phyloP scores from a whole-genome alignment of 2,329 filamentous ascomycete species.

The Stagonosporopsis chrysanthemi region DNA sequence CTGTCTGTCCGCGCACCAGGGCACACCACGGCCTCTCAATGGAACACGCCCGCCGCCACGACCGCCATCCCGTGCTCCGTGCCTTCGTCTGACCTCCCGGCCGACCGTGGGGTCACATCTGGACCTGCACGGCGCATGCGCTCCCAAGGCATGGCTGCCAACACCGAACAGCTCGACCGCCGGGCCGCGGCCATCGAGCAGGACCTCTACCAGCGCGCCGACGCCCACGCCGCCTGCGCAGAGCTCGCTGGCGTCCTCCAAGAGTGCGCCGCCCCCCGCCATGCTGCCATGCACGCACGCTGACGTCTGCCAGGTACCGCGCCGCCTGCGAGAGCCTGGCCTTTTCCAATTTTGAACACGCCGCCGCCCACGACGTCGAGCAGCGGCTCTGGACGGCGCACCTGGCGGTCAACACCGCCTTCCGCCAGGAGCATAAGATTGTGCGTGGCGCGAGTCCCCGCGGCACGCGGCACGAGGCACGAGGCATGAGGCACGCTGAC shows the following conservation, averaged over 20 bases:
- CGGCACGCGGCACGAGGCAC: no score
- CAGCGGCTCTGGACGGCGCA: slow-evolving; percentile 80
- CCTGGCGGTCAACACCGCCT: slow-evolving; percentile 77
- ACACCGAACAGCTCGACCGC: slow-evolving; percentile 57
- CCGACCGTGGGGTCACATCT: slow-evolving; percentile 60
- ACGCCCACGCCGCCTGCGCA: slow-evolving; percentile 58
- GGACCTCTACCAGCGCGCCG: slow-evolving; percentile 58
- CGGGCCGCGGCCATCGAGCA: slow-evolving; percentile 58
- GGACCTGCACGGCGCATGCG: slow-evolving; percentile 36
- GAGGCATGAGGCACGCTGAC: neutral
- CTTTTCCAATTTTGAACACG: slow-evolving; percentile 74
- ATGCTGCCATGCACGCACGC: slow-evolving; percentile 18
- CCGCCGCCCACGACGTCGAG: slow-evolving; percentile 70
- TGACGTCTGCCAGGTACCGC: slow-evolving; percentile 65
- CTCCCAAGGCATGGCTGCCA: slow-evolving; percentile 53
- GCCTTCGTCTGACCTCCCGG: slow-evolving; percentile 65
- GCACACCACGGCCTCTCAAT: slow-evolving; percentile 58
- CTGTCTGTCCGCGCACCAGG: slow-evolving; percentile 45
- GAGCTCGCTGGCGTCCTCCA: slow-evolving; percentile 55
- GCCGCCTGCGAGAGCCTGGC: slow-evolving; percentile 74
- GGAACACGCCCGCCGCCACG: slow-evolving; percentile 61
- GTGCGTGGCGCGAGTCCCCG: slow-evolving; percentile 22
- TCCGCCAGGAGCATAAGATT: slow-evolving; percentile 65
- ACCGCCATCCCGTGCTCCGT: slow-evolving; percentile 56
- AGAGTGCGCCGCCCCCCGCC: slow-evolving; percentile 37